Evolutionary conservation across 2,329 filamentous ascomycete genomes (phyloP).

Genomic region (Epichloe sylvatica): DNA sequence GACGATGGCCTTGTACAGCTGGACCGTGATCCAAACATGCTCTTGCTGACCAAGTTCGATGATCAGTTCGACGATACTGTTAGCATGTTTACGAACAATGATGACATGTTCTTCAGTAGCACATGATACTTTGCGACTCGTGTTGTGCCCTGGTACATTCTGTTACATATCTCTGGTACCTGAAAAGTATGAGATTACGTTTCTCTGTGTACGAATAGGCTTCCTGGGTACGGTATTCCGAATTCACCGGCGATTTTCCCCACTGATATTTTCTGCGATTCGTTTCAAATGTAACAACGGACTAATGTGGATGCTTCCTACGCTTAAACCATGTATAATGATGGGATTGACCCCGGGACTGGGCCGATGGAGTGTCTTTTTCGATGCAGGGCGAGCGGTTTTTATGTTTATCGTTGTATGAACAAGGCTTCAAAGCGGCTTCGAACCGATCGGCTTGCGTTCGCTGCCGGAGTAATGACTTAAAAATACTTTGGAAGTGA

Average conservation of each 20-base stretch:
- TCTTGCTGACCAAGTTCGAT: constrained; percentile 40
- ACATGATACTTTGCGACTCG: constrained; percentile 10
- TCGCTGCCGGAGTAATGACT: constrained; percentile 6
- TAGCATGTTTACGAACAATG: constrained; percentile 36
- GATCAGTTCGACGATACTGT: constrained; percentile 36
- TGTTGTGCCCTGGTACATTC: background rate
- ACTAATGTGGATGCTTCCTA: constrained; percentile 2
- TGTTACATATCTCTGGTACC: constrained; percentile 2
- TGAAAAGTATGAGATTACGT: constrained; percentile 2
- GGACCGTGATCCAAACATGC: constrained; percentile 32
- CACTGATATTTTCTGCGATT: background rate
- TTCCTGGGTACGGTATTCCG: background rate
- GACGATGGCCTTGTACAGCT: constrained; percentile 29
- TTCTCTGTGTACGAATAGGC: constrained; percentile 6
- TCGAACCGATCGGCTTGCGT: constrained; percentile 1
- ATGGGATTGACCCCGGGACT: background rate
- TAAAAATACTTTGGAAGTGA: constrained; percentile 8
- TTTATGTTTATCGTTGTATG: constrained; percentile 8
- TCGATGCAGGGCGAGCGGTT: constrained; percentile 9
- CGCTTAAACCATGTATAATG: constrained; percentile 1
- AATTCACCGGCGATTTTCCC: background rate
- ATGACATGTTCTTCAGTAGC: constrained; percentile 39
- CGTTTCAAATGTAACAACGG: background rate
- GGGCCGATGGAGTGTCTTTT: background rate
- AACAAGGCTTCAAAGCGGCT: constrained; percentile 4